phyloP scores from a whole-genome alignment of 164 flowering plant species.

The Aristolochia fimbriata region DNA sequence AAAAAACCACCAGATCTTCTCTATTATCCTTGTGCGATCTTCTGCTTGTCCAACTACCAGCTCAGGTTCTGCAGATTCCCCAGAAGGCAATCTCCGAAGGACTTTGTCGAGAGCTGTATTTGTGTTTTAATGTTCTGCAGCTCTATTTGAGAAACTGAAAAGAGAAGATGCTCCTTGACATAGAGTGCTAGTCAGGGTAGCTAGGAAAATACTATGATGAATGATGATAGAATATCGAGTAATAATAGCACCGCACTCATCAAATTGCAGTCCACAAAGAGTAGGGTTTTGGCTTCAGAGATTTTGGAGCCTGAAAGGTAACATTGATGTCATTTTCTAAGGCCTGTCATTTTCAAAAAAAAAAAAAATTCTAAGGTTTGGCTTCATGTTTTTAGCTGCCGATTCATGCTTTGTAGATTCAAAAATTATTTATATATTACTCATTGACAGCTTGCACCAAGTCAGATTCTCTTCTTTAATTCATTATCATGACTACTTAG shows the following conservation, averaged over 20 bases:
- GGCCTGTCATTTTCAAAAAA: no score
- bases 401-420: no score
- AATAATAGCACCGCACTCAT: slow-evolving; percentile 24
- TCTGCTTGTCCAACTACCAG: slow-evolving; percentile 57
- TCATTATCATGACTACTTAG: no score
- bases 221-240: no score
- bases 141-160: slow-evolving; percentile 78
- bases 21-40: slow-evolving; percentile 95
- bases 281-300: slow-evolving; percentile 44
- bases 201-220: slow-evolving; percentile 11
- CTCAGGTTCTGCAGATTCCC: slow-evolving; percentile 18
- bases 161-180: slow-evolving; percentile 30
- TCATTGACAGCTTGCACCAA: no score
- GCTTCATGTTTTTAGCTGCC: no score
- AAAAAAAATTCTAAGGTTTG: no score
- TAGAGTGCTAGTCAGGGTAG: slow-evolving; percentile 26
- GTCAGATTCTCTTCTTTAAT: no score
- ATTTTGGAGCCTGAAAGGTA: no score
- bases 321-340: no score
- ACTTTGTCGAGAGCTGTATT: slow-evolving; percentile 90
- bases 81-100: slow-evolving; percentile 37
- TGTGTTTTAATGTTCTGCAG: slow-evolving; percentile 98
- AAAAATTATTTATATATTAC: no score
- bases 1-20: slow-evolving; percentile 88
- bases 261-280: slow-evolving; percentile 53